These are phyloP conservation scores for Clarireedia homoeocarpa DNA, from an alignment of 2,329 filamentous ascomycete species.

Conservation along the genomic window DNA sequence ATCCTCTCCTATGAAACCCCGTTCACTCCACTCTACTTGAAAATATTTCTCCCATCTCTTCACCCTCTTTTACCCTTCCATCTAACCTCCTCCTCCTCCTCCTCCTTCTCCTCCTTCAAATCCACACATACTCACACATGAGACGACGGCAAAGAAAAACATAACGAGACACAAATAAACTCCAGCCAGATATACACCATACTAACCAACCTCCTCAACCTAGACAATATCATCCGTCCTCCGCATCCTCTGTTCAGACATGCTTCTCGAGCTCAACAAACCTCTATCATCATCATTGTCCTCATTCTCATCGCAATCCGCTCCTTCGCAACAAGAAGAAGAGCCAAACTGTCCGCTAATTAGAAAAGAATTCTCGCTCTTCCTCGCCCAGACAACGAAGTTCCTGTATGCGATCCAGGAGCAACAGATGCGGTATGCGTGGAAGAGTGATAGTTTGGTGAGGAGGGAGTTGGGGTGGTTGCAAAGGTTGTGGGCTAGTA, in stretches of 20 bases:
- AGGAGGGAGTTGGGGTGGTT: conserved; percentile 22
- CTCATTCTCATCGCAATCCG: neutral
- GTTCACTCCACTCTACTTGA: no score
- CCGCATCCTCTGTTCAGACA: conserved; percentile 16
- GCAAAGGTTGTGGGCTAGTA: conserved; percentile 29
- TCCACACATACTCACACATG: no score
- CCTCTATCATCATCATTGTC: conserved; percentile 8
- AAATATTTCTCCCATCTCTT: neutral
- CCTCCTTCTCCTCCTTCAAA: no score
- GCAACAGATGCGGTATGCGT: conserved; percentile 19
- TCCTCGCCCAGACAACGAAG: conserved; percentile 19
- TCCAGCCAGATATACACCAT: neutral
- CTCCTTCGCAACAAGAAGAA: neutral
- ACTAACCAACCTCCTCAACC: neutral
- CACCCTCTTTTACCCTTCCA: no score
- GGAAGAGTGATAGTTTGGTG: conserved; percentile 17
- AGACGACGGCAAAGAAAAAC: no score
- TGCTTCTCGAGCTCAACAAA: conserved; percentile 22
- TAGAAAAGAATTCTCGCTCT: no score
- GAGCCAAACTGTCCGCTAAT: neutral
- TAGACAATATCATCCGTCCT: conserved; percentile 21
- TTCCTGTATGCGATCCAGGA: conserved; percentile 26
- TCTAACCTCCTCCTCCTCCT: no score
- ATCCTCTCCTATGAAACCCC: no score
- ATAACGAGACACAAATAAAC: neutral